phyloP scores from a whole-genome alignment of 2,329 filamentous ascomycete genomes.

The Colletotrichum australisinense region DNA sequence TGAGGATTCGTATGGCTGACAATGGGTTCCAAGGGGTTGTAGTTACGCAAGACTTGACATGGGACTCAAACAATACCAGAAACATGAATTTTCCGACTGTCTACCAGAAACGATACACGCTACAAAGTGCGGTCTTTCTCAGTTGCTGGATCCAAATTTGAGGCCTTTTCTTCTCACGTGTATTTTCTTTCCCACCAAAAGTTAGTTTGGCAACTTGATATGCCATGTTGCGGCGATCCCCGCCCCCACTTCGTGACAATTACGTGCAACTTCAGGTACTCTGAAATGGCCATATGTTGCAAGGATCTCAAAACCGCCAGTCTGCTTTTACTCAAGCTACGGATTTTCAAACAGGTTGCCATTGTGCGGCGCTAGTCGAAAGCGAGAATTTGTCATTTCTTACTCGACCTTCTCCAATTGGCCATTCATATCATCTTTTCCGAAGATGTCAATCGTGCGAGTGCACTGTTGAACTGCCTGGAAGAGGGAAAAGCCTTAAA shows the following conservation, averaged over 20 bases:
- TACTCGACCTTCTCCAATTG: not conserved
- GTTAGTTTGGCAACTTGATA: not conserved
- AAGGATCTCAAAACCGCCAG: not conserved
- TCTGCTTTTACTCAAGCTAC: not conserved
- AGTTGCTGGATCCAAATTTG: not conserved
- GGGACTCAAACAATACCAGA: conserved; percentile 16
- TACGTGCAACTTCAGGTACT: not conserved
- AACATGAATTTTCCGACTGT: conserved; percentile 7
- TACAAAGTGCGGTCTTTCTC: not conserved
- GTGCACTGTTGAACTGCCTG: not conserved
- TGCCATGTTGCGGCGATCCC: not conserved
- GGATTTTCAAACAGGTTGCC: not conserved
- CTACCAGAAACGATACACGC: conserved; percentile 5
- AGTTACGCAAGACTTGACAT: not conserved
- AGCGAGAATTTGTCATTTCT: not conserved
- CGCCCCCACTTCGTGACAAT: not conserved
- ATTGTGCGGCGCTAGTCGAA: not conserved
- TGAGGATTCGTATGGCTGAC: not conserved
- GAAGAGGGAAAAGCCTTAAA: not conserved
- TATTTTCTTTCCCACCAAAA: not conserved
- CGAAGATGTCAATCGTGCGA: not conserved
- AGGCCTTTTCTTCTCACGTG: not conserved
- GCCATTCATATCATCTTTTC: not conserved
- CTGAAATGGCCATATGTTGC: not conserved
- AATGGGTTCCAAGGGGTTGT: not conserved